Evolutionary conservation across 164 flowering plant species (phyloP).

Genomic region (Vitis cinerea): DNA sequence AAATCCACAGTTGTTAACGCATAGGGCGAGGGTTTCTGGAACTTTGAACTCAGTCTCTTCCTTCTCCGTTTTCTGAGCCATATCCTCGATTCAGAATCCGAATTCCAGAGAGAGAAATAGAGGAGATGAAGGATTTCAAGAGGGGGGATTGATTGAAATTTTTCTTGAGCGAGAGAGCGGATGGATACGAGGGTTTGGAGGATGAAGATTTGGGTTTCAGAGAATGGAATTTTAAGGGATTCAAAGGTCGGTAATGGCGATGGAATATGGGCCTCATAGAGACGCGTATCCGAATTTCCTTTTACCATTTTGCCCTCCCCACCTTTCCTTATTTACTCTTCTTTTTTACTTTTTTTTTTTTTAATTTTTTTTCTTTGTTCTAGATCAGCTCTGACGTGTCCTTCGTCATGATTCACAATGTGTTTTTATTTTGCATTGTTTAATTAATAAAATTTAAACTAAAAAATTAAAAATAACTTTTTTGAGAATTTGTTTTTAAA

Average conservation of each 20-base stretch:
- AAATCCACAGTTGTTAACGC: constrained; percentile 49
- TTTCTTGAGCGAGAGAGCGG: neutral
- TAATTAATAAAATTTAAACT: too few relatives aligned
- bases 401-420: constrained; percentile 19
- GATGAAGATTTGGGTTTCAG: neutral
- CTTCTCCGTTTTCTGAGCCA: constrained; percentile 69
- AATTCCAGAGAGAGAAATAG: neutral
- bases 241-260: constrained; percentile 52
- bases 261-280: constrained; percentile 47
- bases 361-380: neutral
- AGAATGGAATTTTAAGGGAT: constrained; percentile 33
- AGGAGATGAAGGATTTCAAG: neutral
- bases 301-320: constrained; percentile 21
- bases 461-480: too few relatives aligned
- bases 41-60: constrained; percentile 74
- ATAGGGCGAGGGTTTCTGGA: constrained; percentile 39
- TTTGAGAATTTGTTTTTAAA: too few relatives aligned
- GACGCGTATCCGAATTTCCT: constrained; percentile 38
- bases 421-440: too few relatives aligned
- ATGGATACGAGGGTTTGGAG: neutral
- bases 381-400: constrained; percentile 22
- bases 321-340: constrained; percentile 9
- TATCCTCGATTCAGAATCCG: constrained; percentile 2
- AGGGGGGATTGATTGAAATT: constrained; percentile 4
- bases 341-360: neutral